Evolutionary conservation across 768 basidiomycete genomes (phyloP).

Genomic region (Suillus tomentosus): DNA sequence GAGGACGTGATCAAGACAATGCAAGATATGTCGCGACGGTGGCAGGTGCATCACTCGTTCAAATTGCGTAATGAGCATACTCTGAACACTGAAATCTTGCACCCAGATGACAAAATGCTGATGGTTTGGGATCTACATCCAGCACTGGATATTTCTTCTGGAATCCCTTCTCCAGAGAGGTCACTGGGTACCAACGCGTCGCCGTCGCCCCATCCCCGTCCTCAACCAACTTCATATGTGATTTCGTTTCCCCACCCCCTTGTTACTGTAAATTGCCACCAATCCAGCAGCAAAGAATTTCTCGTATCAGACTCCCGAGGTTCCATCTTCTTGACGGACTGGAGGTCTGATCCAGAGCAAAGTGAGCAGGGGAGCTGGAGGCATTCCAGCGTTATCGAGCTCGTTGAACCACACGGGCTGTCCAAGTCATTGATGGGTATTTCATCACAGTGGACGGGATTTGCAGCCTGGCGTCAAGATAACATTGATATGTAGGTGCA

Average conservation of each 20-base stretch:
- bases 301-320: constrained; percentile 76
- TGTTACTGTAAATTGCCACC: constrained; percentile 67
- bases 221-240: constrained; percentile 78
- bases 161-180: constrained; percentile 33
- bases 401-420: constrained; percentile 68
- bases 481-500: constrained; percentile 69
- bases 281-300: constrained; percentile 74
- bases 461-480: constrained; percentile 70
- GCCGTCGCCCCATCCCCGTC: constrained; percentile 39
- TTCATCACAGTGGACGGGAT: constrained; percentile 52
- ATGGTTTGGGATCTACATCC: constrained; percentile 89
- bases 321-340: constrained; percentile 77
- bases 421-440: constrained; percentile 51
- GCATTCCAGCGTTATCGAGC: constrained; percentile 66
- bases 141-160: constrained; percentile 44
- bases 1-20: constrained; percentile 68
- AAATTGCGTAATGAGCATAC: too few species aligned
- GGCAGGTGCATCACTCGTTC: constrained; percentile 50
- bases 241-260: constrained; percentile 76
- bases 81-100: constrained; percentile 1
- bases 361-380: constrained; percentile 56
- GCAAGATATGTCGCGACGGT: constrained; percentile 79
- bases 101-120: constrained; percentile 75
- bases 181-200: constrained; percentile 32
- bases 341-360: constrained; percentile 70